These are phyloP conservation scores for Phytopythium delawarense DNA, from an alignment of 352 stramenopile genomes.

Conservation along the genomic window DNA sequence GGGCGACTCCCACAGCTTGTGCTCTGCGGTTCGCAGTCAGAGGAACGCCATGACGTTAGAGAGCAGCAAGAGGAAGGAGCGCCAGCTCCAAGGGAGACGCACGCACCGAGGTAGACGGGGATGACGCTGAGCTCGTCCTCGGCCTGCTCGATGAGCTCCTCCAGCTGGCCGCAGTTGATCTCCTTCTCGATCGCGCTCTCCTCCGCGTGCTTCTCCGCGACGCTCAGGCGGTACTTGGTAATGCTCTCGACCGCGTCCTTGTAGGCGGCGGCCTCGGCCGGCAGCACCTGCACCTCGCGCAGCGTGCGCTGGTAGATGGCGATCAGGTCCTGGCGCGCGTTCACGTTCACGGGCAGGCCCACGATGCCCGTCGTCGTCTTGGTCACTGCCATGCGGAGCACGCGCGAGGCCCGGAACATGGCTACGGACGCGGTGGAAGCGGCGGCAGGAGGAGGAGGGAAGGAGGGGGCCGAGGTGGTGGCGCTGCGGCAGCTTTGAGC, in stretches of 20 bases:
- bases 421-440: not conserved
- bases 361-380: slow-evolving; percentile 88
- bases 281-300: slow-evolving; percentile 71
- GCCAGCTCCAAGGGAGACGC: not conserved
- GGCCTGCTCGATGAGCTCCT: slow-evolving; percentile 86
- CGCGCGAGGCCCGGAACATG: slow-evolving; percentile 75
- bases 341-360: slow-evolving; percentile 79
- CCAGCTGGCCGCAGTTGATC: slow-evolving; percentile 86
- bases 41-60: not conserved
- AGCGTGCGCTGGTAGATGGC: slow-evolving; percentile 82
- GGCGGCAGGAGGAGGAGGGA: not conserved
- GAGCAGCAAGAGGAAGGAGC: slow-evolving; percentile 10
- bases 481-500: not conserved
- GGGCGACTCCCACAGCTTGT: slow-evolving; percentile 86
- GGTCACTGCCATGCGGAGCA: slow-evolving; percentile 81
- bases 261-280: slow-evolving; percentile 67
- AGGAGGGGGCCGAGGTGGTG: not conserved
- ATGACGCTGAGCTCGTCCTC: slow-evolving; percentile 85
- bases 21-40: slow-evolving; percentile 30
- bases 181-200: slow-evolving; percentile 78
- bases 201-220: slow-evolving; percentile 70
- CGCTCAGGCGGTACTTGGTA: slow-evolving; percentile 81
- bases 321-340: slow-evolving; percentile 81
- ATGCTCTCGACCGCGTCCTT: slow-evolving; percentile 77
- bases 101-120: slow-evolving; percentile 79